Evolutionary conservation across 139 green algal species (phyloP), one percentile per base, ranked within the genome.

Genomic region (Micractinium sp.): DNA sequence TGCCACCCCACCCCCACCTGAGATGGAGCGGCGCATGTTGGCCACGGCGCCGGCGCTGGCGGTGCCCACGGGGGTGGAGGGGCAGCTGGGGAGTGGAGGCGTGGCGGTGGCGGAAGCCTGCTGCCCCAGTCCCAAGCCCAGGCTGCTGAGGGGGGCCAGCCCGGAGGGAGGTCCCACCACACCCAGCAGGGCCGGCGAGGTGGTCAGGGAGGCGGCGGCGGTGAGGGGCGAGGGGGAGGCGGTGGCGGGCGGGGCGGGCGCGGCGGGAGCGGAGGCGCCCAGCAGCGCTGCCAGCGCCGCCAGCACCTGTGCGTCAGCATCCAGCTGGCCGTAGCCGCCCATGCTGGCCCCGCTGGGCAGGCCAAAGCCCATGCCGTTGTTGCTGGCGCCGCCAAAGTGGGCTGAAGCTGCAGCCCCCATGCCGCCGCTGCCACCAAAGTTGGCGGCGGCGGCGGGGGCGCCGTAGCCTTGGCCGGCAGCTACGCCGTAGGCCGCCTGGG

Each of bases 1-100:
- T 56, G 7, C 47, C 47, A 56, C 7, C 47, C 47, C 47, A 9
- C 47, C 38, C 82, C 36, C 66, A 87, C 82, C 82, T 79, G 82
- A 79, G 29, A 79, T 87, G 36, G 66, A 79, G 82, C 36, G 82
- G 36, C 82, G 82, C 63, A 85, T 38, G 16, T 29, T 16, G 73
- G n/a, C 15, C 73, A 35, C 33, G 13, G 27, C 25, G 35, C 33
- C 76, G 27, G 63, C 2, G 38, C 63, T 19, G 61, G 82, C 25
- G 77, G 36, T 87, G 63, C 36, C 82, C 20, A 47, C n/a, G 1
- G 82, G 82, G 3, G 82, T 78, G 63, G 22, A 14, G 13, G 82
- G 82, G 63, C 63, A 63, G 82, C 36, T 79, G 36, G 36, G 61
- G 16, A 19, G 61, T 35, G 53, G 82, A 75, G 67, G 39, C 39